A percentile compares a stretch with the other conserved stretches of the same genome.
These are phyloP conservation scores for Laguncularia racemosa DNA, from an alignment of 345 rosid genomes.

Conservation along the genomic window DNA sequence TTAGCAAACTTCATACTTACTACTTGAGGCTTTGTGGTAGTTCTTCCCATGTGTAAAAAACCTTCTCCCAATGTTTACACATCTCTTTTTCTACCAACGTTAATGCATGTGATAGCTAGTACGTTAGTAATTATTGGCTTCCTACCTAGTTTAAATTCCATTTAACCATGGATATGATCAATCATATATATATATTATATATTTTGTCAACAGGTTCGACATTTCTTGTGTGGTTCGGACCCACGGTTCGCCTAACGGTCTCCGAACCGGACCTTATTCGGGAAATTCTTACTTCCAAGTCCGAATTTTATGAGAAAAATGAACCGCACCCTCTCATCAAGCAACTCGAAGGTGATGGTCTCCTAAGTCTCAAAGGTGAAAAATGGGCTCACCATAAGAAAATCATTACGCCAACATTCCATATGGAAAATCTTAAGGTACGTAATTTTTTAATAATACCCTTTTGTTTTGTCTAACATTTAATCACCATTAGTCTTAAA, in stretches of 20 bases:
- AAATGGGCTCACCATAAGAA: constrained; percentile 74
- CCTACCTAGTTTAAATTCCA: no score
- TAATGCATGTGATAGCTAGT: no score
- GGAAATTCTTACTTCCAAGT: constrained; percentile 60
- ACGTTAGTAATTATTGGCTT: no score
- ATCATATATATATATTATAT: neutral
- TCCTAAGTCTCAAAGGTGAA: constrained; percentile 57
- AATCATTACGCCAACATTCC: constrained; percentile 69
- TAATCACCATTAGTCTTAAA: no score
- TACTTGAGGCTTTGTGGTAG: constrained; percentile 24
- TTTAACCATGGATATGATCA: no score
- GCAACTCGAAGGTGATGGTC: constrained; percentile 71
- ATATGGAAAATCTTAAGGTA: constrained; percentile 85
- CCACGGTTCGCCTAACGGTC: constrained; percentile 61
- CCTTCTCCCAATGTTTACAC: constrained; percentile 1
- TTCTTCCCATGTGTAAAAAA: constrained; percentile 20
- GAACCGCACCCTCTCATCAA: constrained; percentile 42
- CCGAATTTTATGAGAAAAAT: constrained; percentile 54
- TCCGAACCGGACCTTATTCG: constrained; percentile 72
- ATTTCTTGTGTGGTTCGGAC: constrained; percentile 76
- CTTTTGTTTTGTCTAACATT: neutral
- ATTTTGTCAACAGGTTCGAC: constrained; percentile 59
- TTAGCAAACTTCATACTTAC: constrained; percentile 38
- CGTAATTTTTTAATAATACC: neutral
- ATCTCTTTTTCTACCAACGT: constrained; percentile 1